Evolutionary conservation across 176 grass and related monocot genomes (phyloP).

Genomic region (Oryza longistaminata): DNA sequence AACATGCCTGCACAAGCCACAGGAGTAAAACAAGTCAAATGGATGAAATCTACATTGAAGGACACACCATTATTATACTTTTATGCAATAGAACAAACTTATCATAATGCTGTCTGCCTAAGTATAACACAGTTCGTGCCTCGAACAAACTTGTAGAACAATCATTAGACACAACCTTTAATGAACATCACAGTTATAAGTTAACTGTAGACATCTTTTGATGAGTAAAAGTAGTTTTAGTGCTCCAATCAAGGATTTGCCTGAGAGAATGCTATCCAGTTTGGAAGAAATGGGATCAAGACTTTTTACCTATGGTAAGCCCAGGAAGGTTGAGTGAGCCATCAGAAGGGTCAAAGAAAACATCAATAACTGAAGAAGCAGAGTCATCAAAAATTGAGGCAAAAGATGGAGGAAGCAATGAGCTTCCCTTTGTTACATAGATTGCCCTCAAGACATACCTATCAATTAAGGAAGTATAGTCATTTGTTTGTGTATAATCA

Average conservation of each 20-base stretch:
- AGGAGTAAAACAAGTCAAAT: slow-evolving; percentile 24
- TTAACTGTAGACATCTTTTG: slow-evolving; percentile 16
- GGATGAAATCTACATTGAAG: slow-evolving; percentile 10
- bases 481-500: slow-evolving; percentile 12
- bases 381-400: slow-evolving; percentile 88
- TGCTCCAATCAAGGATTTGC: slow-evolving; percentile 6
- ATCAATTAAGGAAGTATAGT: slow-evolving; percentile 33
- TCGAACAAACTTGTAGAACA: too few species aligned
- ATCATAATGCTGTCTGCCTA: too few species aligned
- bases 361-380: slow-evolving; percentile 89
- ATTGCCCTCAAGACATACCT: slow-evolving; percentile 83
- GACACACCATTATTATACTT: neutral
- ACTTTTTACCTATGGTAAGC: slow-evolving; percentile 74
- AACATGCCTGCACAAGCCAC: slow-evolving; percentile 69
- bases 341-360: slow-evolving; percentile 95
- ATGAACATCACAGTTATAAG: slow-evolving; percentile 27
- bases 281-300: neutral
- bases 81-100: neutral
- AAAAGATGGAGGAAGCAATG: slow-evolving; percentile 84
- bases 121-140: too few species aligned
- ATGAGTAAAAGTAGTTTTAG: slow-evolving; percentile 15
- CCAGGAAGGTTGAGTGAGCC: slow-evolving; percentile 75
- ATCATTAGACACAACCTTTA: too few species aligned
- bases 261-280: neutral
- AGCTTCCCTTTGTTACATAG: slow-evolving; percentile 78